Conservation (phyloP, 2,329 filamentous ascomycete genomes). For the Ceratocystis smalleyi region DNA sequence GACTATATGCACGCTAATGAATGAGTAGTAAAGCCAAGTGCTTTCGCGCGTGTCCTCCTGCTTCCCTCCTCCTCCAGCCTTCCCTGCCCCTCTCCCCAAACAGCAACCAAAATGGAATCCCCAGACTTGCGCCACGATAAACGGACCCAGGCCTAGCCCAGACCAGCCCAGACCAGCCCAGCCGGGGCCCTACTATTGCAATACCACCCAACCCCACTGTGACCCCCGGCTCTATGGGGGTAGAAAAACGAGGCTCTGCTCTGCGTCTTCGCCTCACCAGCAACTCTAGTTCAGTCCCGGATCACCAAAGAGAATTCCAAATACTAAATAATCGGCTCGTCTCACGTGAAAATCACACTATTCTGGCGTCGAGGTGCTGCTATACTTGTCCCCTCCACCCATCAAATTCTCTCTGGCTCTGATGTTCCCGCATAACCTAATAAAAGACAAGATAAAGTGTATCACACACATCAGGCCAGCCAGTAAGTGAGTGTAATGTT, state of each 20-base stretch:
- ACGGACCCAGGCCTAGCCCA: background rate
- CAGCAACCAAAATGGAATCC: background rate
- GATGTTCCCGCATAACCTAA: background rate
- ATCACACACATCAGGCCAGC: background rate
- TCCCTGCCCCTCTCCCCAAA: background rate
- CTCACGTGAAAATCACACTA: background rate
- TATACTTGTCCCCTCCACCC: background rate
- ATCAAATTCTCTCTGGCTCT: background rate
- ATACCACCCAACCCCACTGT: background rate
- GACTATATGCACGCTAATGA: background rate
- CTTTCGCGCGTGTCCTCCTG: background rate
- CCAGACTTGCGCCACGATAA: background rate
- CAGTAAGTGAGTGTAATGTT: background rate
- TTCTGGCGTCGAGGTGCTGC: background rate
- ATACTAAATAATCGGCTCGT: background rate
- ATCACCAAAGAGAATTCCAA: background rate
- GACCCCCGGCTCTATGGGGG: too few relatives aligned
- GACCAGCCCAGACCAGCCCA: too few relatives aligned
- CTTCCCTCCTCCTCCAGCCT: background rate
- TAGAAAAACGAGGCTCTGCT: background rate
- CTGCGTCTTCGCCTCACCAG: background rate
- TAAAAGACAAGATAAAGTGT: background rate
- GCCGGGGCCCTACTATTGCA: background rate
- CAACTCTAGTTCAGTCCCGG: background rate
- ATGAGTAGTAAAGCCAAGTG: too few relatives aligned